Evolutionary conservation across 306 rosid genomes (phyloP).

Genomic region (Trichosanthes cucumerina): DNA sequence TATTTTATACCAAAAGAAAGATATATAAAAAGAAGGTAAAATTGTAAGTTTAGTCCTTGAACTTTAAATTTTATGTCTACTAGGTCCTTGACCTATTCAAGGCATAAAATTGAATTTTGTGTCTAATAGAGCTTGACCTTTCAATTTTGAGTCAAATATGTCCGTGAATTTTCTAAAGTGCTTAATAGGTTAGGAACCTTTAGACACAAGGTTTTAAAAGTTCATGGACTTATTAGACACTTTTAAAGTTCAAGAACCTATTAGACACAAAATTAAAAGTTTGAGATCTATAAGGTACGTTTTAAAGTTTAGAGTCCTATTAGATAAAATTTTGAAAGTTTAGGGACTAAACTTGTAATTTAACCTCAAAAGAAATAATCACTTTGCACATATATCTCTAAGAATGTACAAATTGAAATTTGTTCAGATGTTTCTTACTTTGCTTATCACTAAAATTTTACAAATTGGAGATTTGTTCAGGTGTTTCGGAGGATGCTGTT

Average conservation of each 20-base stretch:
- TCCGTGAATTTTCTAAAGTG: not conserved
- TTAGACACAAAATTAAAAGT: not conserved
- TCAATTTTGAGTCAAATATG: not conserved
- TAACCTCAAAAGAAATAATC: not conserved
- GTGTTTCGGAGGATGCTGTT: constrained; percentile 98
- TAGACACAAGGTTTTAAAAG: not conserved
- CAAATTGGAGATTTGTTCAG: constrained; percentile 33
- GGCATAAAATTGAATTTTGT: not conserved
- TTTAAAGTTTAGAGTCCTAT: not conserved
- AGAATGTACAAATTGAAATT: constrained; percentile 14
- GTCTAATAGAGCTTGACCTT: not conserved
- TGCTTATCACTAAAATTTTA: not conserved
- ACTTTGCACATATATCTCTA: not conserved
- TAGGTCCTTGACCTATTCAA: not conserved
- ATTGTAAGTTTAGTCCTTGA: not conserved
- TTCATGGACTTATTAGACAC: not conserved
- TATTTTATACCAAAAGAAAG: too few relatives aligned
- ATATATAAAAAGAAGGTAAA: too few relatives aligned
- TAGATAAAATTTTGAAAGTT: not conserved
- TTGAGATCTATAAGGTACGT: not conserved
- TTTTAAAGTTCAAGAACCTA: not conserved
- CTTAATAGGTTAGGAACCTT: not conserved
- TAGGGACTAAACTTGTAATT: not conserved
- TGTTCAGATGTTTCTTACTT: constrained; percentile 51
- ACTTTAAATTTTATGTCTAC: not conserved